These are phyloP conservation scores for Rosellinia necatrix DNA, from an alignment of 2,329 filamentous ascomycete species.

Conservation along the genomic window DNA sequence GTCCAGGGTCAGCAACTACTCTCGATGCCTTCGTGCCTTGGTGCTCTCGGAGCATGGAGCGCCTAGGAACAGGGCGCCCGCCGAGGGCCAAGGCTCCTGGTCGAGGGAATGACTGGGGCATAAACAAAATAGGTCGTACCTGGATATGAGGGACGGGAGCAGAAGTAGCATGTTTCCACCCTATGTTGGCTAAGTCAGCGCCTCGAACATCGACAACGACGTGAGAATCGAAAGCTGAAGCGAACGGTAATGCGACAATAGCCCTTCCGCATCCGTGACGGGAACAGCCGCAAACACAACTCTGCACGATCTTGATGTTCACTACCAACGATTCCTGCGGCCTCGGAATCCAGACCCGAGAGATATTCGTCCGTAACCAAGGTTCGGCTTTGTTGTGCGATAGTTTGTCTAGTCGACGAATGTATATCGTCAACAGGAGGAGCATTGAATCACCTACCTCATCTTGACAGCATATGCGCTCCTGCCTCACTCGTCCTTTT, in stretches of 20 bases:
- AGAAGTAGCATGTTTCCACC: constrained; percentile 73
- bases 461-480: constrained; percentile 31
- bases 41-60: background rate
- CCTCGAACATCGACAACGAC: background rate
- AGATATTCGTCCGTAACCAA: background rate
- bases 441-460: constrained; percentile 35
- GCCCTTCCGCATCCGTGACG: too few species aligned
- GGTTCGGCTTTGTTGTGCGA: too few species aligned
- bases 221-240: background rate
- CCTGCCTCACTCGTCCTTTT: background rate
- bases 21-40: background rate
- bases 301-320: too few species aligned
- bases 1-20: constrained; percentile 6
- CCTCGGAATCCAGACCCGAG: too few species aligned
- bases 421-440: background rate
- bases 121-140: constrained; percentile 46
- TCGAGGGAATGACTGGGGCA: background rate
- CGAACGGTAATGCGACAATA: background rate
- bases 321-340: too few species aligned
- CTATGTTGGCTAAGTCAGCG: constrained; percentile 38
- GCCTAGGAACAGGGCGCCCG: background rate
- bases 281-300: too few species aligned
- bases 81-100: background rate
- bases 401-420: too few species aligned
- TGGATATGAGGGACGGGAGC: constrained; percentile 68